phyloP scores from a whole-genome alignment of 2,329 filamentous ascomycete species.

The Penicillium psychrosexuale region DNA sequence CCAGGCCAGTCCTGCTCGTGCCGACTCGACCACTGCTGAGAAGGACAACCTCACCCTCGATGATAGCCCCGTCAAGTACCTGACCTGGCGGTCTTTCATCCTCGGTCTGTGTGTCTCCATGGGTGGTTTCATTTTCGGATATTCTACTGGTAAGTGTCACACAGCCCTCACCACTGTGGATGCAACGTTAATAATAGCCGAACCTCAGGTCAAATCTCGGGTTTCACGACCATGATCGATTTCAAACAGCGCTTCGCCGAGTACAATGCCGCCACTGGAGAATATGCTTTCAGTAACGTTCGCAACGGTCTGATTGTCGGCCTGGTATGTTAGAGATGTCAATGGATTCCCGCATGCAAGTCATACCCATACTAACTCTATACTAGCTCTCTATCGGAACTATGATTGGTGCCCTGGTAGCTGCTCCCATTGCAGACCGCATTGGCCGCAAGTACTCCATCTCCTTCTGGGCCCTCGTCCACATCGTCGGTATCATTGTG shows the following conservation, averaged over 20 bases:
- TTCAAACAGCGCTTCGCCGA: conserved; percentile 44
- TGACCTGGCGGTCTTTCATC: conserved; percentile 44
- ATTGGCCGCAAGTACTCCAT: conserved; percentile 48
- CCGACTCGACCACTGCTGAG: conserved; percentile 31
- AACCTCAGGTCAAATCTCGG: conserved; percentile 42
- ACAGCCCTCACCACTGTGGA: neutral
- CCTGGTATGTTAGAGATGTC: conserved; percentile 33
- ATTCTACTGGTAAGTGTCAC: conserved; percentile 38
- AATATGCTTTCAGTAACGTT: conserved; percentile 44
- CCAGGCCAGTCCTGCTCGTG: conserved; percentile 32
- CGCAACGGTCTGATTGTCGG: conserved; percentile 47
- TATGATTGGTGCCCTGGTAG: conserved; percentile 42
- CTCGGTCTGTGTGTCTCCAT: conserved; percentile 48
- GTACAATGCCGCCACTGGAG: conserved; percentile 26
- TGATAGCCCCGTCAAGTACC: conserved; percentile 43
- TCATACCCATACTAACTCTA: conserved; percentile 8
- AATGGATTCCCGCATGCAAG: neutral
- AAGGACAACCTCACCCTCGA: conserved; percentile 36
- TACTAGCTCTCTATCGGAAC: conserved; percentile 45
- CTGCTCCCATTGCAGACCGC: conserved; percentile 46
- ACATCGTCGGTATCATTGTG: conserved; percentile 47
- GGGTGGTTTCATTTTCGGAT: conserved; percentile 49
- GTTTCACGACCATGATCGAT: conserved; percentile 48
- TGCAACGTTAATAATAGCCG: conserved; percentile 5
- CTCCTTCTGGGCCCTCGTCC: conserved; percentile 44